Evolutionary conservation across 2,329 filamentous ascomycete species (phyloP).

Genomic region (Fusarium subglutinans): DNA sequence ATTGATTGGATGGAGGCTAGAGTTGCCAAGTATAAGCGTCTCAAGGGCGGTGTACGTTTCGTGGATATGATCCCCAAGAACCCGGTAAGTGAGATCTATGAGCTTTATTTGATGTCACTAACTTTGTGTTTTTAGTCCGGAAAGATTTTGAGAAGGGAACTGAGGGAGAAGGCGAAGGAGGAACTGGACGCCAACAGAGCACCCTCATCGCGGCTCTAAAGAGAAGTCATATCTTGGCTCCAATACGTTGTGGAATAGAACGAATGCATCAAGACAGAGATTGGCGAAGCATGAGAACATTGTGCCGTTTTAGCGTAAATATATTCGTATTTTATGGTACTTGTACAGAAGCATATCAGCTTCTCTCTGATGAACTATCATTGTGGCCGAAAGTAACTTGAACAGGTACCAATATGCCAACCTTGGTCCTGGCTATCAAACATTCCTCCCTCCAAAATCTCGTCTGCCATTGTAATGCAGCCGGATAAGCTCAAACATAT

Average conservation of each 20-base stretch:
- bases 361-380: not conserved
- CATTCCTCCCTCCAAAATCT: no score
- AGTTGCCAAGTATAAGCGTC: slow-evolving; percentile 73
- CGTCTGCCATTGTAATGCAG: accelerated
- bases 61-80: slow-evolving; percentile 75
- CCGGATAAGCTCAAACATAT: accelerated
- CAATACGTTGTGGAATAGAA: not conserved
- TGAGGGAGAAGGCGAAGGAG: slow-evolving; percentile 24
- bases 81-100: slow-evolving; percentile 51
- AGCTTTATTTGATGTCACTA: not conserved
- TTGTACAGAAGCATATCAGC: not conserved
- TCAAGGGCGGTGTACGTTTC: slow-evolving; percentile 69
- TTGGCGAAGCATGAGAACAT: not conserved
- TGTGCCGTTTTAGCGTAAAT: not conserved
- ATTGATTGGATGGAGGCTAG: slow-evolving; percentile 67
- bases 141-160: slow-evolving; percentile 11
- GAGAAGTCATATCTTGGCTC: accelerated
- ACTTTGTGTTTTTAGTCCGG: slow-evolving; percentile 4
- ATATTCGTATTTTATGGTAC: not conserved
- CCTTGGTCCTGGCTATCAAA: not conserved
- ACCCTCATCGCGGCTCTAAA: not conserved
- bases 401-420: not conserved
- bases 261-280: not conserved
- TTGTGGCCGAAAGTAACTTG: not conserved
- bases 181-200: not conserved